Conservation (phyloP, 768 basidiomycete genomes). For the Suillus brevipes region DNA sequence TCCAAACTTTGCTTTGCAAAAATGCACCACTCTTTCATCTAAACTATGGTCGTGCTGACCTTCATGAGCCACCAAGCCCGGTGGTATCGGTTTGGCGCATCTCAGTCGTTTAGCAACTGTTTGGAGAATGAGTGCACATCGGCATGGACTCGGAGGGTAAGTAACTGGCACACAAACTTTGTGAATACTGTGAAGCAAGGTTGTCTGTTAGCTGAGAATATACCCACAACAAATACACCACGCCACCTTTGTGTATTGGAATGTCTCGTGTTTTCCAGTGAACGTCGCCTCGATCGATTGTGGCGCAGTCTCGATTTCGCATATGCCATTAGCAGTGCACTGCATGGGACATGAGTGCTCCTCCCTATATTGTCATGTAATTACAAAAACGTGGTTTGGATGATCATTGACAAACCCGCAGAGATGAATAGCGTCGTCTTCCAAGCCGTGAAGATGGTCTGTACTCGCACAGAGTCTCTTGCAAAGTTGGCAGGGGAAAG, state of each 20-base stretch:
- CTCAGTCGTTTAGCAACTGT: conserved; percentile 50
- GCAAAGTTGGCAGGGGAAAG: conserved; percentile 54
- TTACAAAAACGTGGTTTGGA: not conserved
- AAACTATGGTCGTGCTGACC: conserved; percentile 53
- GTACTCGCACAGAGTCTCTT: conserved; percentile 48
- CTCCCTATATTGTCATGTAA: conserved; percentile 39
- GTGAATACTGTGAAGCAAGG: conserved; percentile 44
- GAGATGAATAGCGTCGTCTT: conserved; percentile 44
- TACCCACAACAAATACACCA: not conserved
- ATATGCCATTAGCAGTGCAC: conserved; percentile 52
- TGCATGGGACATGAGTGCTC: conserved; percentile 45
- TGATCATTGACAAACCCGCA: conserved; percentile 53
- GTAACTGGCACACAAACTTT: conserved; percentile 36
- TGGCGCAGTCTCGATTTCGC: conserved; percentile 59
- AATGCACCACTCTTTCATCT: conserved; percentile 49
- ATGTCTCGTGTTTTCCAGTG: conserved; percentile 57
- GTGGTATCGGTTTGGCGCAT: conserved; percentile 49
- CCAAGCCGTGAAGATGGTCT: conserved; percentile 57
- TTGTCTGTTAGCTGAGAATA: not conserved
- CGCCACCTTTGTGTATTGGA: conserved; percentile 62
- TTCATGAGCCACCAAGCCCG: conserved; percentile 41
- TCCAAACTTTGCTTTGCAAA: conserved; percentile 49
- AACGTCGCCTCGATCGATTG: conserved; percentile 64
- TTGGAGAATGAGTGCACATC: too few species aligned
- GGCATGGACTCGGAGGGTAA: not conserved